Conservation (phyloP, 495 filamentous ascomycete genomes). For the Beverwykella pulmonaria region DNA sequence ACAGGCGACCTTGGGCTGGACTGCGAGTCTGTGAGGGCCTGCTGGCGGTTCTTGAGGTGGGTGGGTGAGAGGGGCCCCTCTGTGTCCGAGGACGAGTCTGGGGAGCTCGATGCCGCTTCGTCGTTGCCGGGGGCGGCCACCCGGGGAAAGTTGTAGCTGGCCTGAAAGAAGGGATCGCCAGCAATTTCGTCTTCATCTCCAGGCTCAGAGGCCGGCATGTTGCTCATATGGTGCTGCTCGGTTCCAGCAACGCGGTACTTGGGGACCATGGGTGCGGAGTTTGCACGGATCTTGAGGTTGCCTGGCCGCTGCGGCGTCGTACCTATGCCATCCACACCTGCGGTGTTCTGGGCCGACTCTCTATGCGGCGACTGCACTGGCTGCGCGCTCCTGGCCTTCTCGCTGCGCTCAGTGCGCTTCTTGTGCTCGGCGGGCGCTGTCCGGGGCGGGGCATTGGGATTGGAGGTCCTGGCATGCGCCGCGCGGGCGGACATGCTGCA, state of each 20-base stretch:
- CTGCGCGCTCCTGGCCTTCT: conserved; percentile 37
- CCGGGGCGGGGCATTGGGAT: not conserved
- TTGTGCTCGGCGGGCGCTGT: not conserved
- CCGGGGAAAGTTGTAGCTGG: conserved; percentile 35
- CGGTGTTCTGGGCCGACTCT: conserved; percentile 19
- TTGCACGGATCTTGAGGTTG: conserved; percentile 36
- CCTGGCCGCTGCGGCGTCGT: conserved; percentile 17
- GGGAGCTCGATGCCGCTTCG: conserved; percentile 26
- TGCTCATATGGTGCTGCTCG: conserved; percentile 24
- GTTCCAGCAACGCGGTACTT: conserved; percentile 27
- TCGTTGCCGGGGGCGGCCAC: conserved; percentile 1
- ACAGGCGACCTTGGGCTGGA: conserved; percentile 32
- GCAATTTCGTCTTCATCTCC: conserved; percentile 41
- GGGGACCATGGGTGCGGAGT: conserved; percentile 40
- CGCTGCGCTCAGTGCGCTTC: conserved; percentile 15
- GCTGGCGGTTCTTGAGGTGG: conserved; percentile 23
- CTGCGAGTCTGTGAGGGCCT: conserved; percentile 10
- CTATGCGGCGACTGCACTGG: conserved; percentile 24
- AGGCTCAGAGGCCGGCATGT: conserved; percentile 13
- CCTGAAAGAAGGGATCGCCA: conserved; percentile 41
- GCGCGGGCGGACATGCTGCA: not conserved
- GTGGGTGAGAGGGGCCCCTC: conserved; percentile 41
- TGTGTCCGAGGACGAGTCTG: conserved; percentile 37
- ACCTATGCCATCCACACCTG: not conserved
- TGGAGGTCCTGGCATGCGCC: not conserved